Evolutionary conservation across 2,329 filamentous ascomycete species (phyloP).

Genomic region (Lachnellula willkommii): DNA sequence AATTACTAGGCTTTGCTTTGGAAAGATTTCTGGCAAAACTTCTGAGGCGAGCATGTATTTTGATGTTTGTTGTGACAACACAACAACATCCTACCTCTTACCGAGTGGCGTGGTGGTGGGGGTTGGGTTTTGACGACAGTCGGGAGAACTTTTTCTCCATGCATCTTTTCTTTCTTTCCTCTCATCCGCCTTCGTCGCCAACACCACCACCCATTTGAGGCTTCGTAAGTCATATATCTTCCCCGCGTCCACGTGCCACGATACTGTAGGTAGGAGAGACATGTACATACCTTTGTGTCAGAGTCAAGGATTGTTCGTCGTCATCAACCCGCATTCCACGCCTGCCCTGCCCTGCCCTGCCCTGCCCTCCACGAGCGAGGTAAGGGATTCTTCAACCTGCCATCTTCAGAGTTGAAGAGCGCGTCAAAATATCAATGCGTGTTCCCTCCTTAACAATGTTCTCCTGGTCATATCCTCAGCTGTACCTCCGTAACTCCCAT

Average conservation of each 20-base stretch:
- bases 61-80: not conserved
- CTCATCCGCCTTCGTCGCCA: too few relatives aligned
- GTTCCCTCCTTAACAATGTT: not conserved
- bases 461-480: not conserved
- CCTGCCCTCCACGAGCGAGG: not conserved
- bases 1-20: not conserved
- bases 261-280: not conserved
- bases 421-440: not conserved
- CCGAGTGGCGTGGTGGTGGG: too few relatives aligned
- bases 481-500: not conserved
- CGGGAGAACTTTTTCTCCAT: too few relatives aligned
- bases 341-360: not conserved
- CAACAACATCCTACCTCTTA: not conserved
- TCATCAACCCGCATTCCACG: not conserved
- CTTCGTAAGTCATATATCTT: not conserved
- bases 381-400: not conserved
- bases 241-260: not conserved
- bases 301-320: not conserved
- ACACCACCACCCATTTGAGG: too few relatives aligned
- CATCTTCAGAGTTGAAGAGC: constrained; percentile 5
- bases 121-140: too few relatives aligned
- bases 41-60: not conserved
- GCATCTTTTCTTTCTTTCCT: too few relatives aligned
- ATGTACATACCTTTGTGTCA: not conserved
- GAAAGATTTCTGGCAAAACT: not conserved